Base-by-base conservation (phyloP, 352 stramenopile species). In the Thalassiosira livingstoniorum region DNA sequence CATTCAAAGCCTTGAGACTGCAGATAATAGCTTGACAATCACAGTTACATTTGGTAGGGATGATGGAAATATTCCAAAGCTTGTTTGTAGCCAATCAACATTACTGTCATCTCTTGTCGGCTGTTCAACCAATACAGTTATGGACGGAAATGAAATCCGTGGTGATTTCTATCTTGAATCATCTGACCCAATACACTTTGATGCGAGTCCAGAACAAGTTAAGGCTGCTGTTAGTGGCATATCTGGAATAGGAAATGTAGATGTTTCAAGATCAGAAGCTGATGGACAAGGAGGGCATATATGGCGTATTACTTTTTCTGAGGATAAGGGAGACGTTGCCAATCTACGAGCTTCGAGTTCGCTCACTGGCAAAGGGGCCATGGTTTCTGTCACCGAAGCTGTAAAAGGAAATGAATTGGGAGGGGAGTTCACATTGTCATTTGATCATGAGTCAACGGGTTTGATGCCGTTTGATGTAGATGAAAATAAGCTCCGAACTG, bases 351-450 rank as follows among this genome's bases (percentile, higher is more conserved):
- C 78, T 55, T 85, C 87, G 13, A 91, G 72, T 60, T 88, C 86
- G n/a, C 80, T 95, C 23, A 92, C 77, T 35, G 92, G 91, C 10
- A 92, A 91, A 77, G 87, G 82, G 60, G 83, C 87, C 18, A 75
- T 64, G 11, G 45, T 93, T 57, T 61, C 85, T 0, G 96, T 97
- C 31, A 71, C 60, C 5, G 95, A 97, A 78, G 94, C 96, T 37
- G 91, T 87, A 0, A 92, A 97, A 37, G 94, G 91, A 0, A 98
- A 92, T 58, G 93, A 87, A 43, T 57, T 99, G 0, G 90, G 87
- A 4, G 97, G 97, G 0, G 93, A 73, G 4, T 99, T 98, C 76
- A 91, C 87, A 18, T 83, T 99, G 1, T 91, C 89, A 37, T 98
- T 98, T 76, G 91, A 94, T 68, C 91, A 89, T 4, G 93, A 97